Conservation (phyloP, 2,329 filamentous ascomycete genomes). For the Cryphonectria carpinicola region DNA sequence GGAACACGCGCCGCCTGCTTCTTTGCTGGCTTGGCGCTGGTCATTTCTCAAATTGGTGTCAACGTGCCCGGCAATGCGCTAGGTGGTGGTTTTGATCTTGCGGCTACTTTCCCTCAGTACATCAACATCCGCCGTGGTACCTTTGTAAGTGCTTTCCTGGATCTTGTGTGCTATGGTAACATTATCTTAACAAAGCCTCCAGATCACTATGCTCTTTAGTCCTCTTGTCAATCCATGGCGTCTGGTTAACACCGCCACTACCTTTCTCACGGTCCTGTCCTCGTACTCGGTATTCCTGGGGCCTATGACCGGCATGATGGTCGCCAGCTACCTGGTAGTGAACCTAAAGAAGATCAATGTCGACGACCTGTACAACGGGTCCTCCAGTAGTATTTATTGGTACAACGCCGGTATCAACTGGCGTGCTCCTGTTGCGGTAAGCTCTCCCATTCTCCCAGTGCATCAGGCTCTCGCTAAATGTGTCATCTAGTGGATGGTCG, state of each 20-base stretch:
- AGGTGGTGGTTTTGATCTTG: conserved; percentile 35
- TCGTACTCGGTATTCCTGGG: conserved; percentile 39
- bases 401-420: conserved; percentile 46
- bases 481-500: conserved; percentile 43
- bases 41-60: conserved; percentile 43
- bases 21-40: conserved; percentile 43
- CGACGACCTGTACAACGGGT: conserved; percentile 39
- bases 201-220: conserved; percentile 42
- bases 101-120: conserved; percentile 33
- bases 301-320: conserved; percentile 28
- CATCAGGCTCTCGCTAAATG: not conserved
- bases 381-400: conserved; percentile 44
- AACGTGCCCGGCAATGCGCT: conserved; percentile 43
- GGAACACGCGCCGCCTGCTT: conserved; percentile 35
- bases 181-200: conserved; percentile 22
- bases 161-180: not conserved
- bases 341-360: conserved; percentile 26
- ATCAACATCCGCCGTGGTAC: conserved; percentile 41
- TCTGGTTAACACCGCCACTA: conserved; percentile 48
- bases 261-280: conserved; percentile 51
- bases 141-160: not conserved
- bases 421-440: conserved; percentile 44
- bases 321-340: conserved; percentile 27
- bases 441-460: conserved; percentile 26
- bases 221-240: conserved; percentile 53